Percentiles rank a stretch among this genome's conserved stretches.
Evolutionary conservation across 1,139 yeast species (phyloP).

Genomic region (Zhuliangozyma blackwelliae): DNA sequence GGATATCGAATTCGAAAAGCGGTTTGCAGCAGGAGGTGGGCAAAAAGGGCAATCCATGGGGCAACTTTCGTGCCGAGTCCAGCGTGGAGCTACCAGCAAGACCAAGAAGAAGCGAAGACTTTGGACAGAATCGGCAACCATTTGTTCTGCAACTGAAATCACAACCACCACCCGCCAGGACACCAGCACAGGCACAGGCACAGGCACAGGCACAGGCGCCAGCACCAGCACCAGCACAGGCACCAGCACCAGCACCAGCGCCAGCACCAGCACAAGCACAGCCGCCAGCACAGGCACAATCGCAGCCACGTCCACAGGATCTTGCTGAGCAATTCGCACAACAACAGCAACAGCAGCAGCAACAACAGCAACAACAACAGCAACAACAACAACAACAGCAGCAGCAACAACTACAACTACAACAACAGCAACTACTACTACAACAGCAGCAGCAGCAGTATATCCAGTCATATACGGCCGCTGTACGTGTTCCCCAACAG

Average conservation of each 20-base stretch:
- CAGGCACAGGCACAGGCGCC: neutral
- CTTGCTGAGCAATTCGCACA: neutral
- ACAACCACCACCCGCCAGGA: no score
- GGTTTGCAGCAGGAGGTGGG: constrained; percentile 2
- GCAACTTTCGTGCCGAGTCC: constrained; percentile 13
- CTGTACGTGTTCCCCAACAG: no score
- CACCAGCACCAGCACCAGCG: neutral
- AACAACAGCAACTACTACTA: no score
- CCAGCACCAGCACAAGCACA: neutral
- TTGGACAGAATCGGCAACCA: no score
- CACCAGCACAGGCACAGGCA: neutral
- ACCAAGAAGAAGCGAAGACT: no score
- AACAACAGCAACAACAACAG: no score
- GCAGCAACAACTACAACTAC: no score
- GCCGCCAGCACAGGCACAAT: neutral
- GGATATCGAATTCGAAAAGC: constrained; percentile 11
- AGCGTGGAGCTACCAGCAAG: constrained; percentile 1
- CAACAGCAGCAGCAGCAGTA: no score
- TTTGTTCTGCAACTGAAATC: no score
- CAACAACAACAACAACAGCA: no score
- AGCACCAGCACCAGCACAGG: neutral
- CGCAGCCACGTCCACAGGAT: neutral
- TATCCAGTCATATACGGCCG: no score
- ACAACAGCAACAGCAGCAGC: neutral
- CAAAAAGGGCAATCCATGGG: constrained; percentile 25